Evolutionary conservation across 495 filamentous ascomycete species (phyloP), one percentile per base, ranked within the genome.

Genomic region (Viridothelium virens): DNA sequence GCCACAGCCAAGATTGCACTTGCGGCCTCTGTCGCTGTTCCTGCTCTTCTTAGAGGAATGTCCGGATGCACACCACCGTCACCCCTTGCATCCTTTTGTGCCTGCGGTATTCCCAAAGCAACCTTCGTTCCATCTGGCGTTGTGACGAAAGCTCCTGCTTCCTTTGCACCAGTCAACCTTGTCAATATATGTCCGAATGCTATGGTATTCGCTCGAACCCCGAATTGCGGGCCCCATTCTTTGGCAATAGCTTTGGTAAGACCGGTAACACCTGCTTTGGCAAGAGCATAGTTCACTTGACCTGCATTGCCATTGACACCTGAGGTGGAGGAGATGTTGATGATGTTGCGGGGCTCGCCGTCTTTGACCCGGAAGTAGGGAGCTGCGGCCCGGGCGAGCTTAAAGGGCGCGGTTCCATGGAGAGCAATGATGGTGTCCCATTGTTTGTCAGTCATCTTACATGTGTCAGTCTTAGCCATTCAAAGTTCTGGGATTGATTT

Each of bases 291-390:
- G 80, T 94, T 96, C 59, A 86, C 83, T 79, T 96, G 91, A 34
- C 91, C 91, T 7, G 86, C 86, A 75, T 95, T 95, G 41, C 91
- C 91, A 75, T 93, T 87, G 16, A 91, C 78, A 18, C 91, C 91
- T 63, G 83, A 87, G 11, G 90, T 94, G 59, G 83, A 86, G 69
- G 83, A 87, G 73, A 95, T 91, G 73, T 92, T 93, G 79, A 94
- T 83, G 62, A 95, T 86, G 66, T 85, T 85, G 41, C 91, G 83
- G 11, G 88, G 83, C 75, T 88, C 88, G 74, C 88, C 84, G 77
- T 95, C 91, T 72, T 86, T 88, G 65, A 94, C 88, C 38, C 91
- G 85, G 82, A 96, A 96, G 76, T 89, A 95, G 38, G 89, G 89
- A 0, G 90, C 87, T 6, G 89, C 89, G 50, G 85, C 87, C 48